phyloP scores from a whole-genome alignment of 225 moss, liverwort and hornwort genomes.

The Pseudoscleropodium purum region DNA sequence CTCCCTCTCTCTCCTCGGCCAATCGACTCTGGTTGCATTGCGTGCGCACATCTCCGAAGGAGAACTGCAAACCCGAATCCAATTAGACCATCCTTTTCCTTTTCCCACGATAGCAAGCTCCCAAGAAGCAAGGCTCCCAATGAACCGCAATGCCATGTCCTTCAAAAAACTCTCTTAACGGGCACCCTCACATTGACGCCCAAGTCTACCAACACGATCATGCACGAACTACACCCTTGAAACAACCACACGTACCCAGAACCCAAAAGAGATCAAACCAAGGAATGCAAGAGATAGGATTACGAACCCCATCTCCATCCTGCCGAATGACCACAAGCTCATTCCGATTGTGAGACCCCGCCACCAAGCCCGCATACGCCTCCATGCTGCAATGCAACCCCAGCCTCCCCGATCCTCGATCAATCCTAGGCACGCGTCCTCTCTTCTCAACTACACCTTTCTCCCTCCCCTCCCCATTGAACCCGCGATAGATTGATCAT shows the following conservation, averaged over 20 bases:
- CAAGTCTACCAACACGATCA: neutral
- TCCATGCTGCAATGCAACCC: conserved; percentile 37
- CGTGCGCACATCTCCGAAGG: neutral
- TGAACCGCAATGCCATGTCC: neutral
- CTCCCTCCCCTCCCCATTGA: neutral
- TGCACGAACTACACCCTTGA: neutral
- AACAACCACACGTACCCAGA: neutral
- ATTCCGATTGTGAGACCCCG: conserved; percentile 85
- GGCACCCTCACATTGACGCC: neutral
- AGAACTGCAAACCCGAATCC: neutral
- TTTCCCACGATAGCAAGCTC: neutral
- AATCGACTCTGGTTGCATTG: too few relatives aligned
- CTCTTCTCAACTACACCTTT: neutral
- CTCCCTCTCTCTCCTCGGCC: neutral
- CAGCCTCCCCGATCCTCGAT: neutral
- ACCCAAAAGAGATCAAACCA: neutral
- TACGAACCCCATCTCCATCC: conserved; percentile 33
- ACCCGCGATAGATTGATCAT: neutral
- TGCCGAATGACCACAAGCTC: conserved; percentile 85
- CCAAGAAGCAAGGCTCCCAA: neutral
- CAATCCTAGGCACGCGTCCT: neutral
- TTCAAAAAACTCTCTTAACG: neutral
- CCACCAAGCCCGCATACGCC: conserved; percentile 78
- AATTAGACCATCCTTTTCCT: neutral
- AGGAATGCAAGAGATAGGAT: neutral